Percentiles rank a stretch among this genome's conserved stretches.
These are phyloP conservation scores for Clarkia xantiana DNA, from an alignment of 345 rosid species.

Conservation along the genomic window DNA sequence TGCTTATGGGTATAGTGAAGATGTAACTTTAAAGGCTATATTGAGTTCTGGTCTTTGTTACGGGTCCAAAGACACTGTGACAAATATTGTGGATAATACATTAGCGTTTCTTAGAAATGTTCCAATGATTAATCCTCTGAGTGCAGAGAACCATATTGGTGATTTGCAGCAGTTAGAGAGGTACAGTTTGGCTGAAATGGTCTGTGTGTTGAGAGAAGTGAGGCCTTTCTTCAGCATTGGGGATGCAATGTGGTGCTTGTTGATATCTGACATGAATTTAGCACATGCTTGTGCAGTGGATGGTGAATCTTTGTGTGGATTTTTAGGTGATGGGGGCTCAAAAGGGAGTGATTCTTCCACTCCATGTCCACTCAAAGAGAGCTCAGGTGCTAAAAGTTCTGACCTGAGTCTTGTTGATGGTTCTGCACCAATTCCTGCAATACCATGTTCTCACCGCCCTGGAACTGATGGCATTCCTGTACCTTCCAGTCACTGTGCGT, in stretches of 20 bases:
- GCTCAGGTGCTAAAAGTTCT: slow-evolving; percentile 26
- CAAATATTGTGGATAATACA: slow-evolving; percentile 63
- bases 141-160: slow-evolving; percentile 35
- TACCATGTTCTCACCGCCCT: slow-evolving; percentile 30
- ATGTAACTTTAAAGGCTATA: slow-evolving; percentile 45
- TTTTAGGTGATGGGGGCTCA: slow-evolving; percentile 24
- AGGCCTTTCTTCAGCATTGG: slow-evolving; percentile 76
- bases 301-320: slow-evolving; percentile 38
- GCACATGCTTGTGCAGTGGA: slow-evolving; percentile 89
- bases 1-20: slow-evolving; percentile 40
- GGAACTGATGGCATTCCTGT: slow-evolving; percentile 28
- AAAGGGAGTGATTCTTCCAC: slow-evolving; percentile 13
- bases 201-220: slow-evolving; percentile 70
- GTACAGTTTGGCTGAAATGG: slow-evolving; percentile 75
- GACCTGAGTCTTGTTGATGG: slow-evolving; percentile 36
- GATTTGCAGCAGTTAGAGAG: slow-evolving; percentile 65
- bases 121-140: slow-evolving; percentile 26
- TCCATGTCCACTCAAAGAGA: slow-evolving; percentile 18
- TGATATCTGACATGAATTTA: slow-evolving; percentile 91
- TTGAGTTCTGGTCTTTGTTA: slow-evolving; percentile 56
- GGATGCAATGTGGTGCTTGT: slow-evolving; percentile 96
- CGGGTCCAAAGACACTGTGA: slow-evolving; percentile 46
- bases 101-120: slow-evolving; percentile 50
- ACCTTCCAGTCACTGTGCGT: slow-evolving; percentile 20
- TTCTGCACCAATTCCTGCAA: slow-evolving; percentile 23